These are phyloP conservation scores for Lipomyces lipofer DNA, from an alignment of 805 yeast genomes.

Conservation along the genomic window DNA sequence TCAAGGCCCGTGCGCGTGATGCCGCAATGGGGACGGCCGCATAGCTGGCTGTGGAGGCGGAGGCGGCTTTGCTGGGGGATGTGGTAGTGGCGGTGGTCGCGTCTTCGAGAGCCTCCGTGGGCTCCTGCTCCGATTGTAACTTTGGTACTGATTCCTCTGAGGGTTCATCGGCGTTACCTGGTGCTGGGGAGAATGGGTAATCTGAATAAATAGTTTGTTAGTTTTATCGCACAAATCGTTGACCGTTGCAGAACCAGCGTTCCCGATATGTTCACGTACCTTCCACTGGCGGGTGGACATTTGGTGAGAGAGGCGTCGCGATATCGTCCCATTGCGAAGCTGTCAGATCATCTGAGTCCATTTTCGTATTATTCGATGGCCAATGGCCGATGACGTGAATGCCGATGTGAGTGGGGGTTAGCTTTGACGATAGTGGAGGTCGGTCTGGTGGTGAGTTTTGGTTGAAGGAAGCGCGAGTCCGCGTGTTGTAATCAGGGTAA, in stretches of 20 bases:
- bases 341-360: slow-evolving; percentile 26
- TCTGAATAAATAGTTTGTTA: background rate
- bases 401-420: too few relatives aligned
- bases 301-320: slow-evolving; percentile 19
- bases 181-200: slow-evolving; percentile 1
- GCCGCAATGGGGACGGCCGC: slow-evolving; percentile 27
- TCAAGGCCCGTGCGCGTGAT: slow-evolving; percentile 28
- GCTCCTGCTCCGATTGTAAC: background rate
- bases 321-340: slow-evolving; percentile 31
- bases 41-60: slow-evolving; percentile 7
- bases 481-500: too few relatives aligned
- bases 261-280: background rate
- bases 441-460: too few relatives aligned
- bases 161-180: background rate
- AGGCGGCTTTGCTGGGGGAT: background rate
- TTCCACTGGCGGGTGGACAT: slow-evolving; percentile 4
- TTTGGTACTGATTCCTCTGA: background rate
- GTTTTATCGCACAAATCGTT: background rate
- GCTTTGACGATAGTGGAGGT: too few relatives aligned
- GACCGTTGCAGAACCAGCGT: background rate
- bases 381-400: too few relatives aligned
- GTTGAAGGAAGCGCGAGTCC: too few relatives aligned
- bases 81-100: slow-evolving; percentile 3
- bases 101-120: slow-evolving; percentile 14
- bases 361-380: background rate